phyloP scores from a whole-genome alignment of 2,329 filamentous ascomycete genomes.

The Arthrobotrys sinensis region DNA sequence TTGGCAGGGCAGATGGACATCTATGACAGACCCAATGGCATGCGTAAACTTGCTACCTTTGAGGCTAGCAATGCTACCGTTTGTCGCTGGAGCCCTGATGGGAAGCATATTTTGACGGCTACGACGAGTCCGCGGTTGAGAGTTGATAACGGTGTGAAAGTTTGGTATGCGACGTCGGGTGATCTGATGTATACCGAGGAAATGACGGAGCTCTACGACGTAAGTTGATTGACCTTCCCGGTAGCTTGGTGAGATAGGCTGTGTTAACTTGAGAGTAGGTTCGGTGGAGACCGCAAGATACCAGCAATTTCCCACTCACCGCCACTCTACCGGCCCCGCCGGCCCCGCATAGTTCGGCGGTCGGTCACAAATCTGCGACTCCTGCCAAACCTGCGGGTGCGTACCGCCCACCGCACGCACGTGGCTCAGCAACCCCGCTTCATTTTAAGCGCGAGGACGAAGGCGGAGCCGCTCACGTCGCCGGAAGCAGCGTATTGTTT shows the following conservation, averaged over 20 bases:
- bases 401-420: constrained; percentile 93
- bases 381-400: constrained; percentile 97
- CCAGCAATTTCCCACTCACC: constrained; percentile 74
- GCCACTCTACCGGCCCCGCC: constrained; percentile 83
- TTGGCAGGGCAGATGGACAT: constrained; percentile 97
- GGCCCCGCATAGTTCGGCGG: constrained; percentile 83
- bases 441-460: constrained; percentile 99
- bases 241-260: constrained; percentile 27
- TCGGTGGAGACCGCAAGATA: constrained; percentile 83
- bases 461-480: constrained; percentile 87
- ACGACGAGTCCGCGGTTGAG: constrained; percentile 94
- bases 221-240: constrained; percentile 62
- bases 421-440: constrained; percentile 87
- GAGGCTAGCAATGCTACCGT: constrained; percentile 96
- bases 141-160: constrained; percentile 94
- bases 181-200: constrained; percentile 95
- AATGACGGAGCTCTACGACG: constrained; percentile 93
- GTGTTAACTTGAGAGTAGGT: constrained; percentile 66
- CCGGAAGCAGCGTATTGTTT: constrained; percentile 55
- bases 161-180: constrained; percentile 89
- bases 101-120: constrained; percentile 95
- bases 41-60: constrained; percentile 91
- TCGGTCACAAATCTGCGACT: constrained; percentile 84
- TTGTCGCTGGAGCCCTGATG: constrained; percentile 97
- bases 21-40: constrained; percentile 95